phyloP scores from a whole-genome alignment of 2,329 filamentous ascomycete species.

The Chaetomium sp. region DNA sequence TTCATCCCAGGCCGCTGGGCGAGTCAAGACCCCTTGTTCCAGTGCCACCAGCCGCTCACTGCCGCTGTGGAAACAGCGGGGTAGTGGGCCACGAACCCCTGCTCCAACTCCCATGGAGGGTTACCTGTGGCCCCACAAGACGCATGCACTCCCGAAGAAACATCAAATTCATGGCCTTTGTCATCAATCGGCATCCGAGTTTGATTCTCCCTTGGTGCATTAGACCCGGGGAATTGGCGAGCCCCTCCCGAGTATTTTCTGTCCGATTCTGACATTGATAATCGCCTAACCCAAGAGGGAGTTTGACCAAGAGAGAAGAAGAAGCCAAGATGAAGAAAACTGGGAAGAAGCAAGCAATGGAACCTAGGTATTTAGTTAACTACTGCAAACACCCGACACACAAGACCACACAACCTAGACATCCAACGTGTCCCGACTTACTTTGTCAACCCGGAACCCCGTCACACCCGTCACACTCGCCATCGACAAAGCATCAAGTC shows the following conservation, averaged over 20 bases:
- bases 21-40: not conserved
- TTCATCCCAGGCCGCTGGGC: not conserved
- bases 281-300: not conserved
- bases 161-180: not conserved
- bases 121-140: not conserved
- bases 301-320: not conserved
- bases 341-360: not conserved
- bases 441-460: not conserved
- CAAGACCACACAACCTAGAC: no score
- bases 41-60: not conserved
- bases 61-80: conserved; percentile 1
- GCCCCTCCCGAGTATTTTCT: not conserved
- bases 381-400: no score
- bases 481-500: not conserved
- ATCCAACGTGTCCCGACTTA: not conserved
- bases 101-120: not conserved
- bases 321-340: not conserved
- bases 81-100: not conserved
- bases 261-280: not conserved
- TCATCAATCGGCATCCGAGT: not conserved
- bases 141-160: not conserved
- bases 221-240: not conserved
- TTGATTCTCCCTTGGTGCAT: not conserved
- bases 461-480: not conserved
- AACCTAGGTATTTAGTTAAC: no score